These are phyloP conservation scores for Exophiala sideris DNA, from an alignment of 2,329 filamentous ascomycete species.

Conservation along the genomic window DNA sequence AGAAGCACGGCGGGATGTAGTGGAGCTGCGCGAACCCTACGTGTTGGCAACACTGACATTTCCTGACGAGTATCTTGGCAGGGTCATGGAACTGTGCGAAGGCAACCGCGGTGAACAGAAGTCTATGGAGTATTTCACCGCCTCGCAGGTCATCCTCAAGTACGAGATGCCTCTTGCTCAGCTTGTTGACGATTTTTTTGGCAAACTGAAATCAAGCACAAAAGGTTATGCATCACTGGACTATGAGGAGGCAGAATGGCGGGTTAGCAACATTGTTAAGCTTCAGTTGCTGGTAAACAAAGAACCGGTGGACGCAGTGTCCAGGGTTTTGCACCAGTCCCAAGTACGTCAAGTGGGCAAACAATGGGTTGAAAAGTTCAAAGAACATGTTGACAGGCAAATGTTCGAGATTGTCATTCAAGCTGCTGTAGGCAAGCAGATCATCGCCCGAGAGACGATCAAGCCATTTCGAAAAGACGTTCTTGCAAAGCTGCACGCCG, in stretches of 20 bases:
- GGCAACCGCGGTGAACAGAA: slow-evolving; percentile 81
- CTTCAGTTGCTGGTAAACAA: slow-evolving; percentile 93
- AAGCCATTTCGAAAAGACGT: slow-evolving; percentile 98
- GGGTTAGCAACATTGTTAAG: slow-evolving; percentile 75
- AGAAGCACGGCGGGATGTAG: slow-evolving; percentile 51
- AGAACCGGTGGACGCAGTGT: slow-evolving; percentile 85
- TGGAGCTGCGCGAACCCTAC: slow-evolving; percentile 67
- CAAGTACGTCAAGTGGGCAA: slow-evolving; percentile 78
- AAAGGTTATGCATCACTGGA: slow-evolving; percentile 96
- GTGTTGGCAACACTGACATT: slow-evolving; percentile 83
- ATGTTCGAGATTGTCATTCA: slow-evolving; percentile 98
- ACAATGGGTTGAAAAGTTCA: slow-evolving; percentile 92
- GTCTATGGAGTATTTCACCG: slow-evolving; percentile 84
- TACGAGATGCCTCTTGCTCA: slow-evolving; percentile 86
- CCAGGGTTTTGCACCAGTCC: slow-evolving; percentile 79
- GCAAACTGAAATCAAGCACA: slow-evolving; percentile 87
- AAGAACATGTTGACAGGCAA: slow-evolving; percentile 91
- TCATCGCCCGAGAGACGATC: slow-evolving; percentile 88
- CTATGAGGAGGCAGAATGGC: slow-evolving; percentile 93
- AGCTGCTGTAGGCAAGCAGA: slow-evolving; percentile 74
- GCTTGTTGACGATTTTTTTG: slow-evolving; percentile 94
- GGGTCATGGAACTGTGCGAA: slow-evolving; percentile 93
- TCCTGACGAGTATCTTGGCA: slow-evolving; percentile 89
- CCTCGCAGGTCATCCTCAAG: slow-evolving; percentile 88
- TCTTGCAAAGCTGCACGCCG: slow-evolving; percentile 85